phyloP scores from a whole-genome alignment of 2,329 filamentous ascomycete species.

The Ceratocystis ficicola region DNA sequence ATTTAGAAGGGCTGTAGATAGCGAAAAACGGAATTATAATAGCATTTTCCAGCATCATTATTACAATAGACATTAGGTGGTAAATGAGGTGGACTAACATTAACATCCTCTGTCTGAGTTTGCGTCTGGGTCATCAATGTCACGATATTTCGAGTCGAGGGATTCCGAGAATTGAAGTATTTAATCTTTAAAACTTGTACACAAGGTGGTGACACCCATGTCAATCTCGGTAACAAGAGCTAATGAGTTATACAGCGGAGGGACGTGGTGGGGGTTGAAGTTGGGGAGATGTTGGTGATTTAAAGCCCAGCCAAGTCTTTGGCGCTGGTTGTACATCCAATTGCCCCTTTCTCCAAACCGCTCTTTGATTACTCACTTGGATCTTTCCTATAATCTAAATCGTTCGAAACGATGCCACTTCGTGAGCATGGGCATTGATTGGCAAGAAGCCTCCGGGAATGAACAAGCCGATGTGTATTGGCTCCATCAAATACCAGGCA shows the following conservation, averaged over 20 bases:
- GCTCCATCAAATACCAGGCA: no score
- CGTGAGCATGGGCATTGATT: no score
- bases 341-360: background rate
- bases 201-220: constrained; percentile 3
- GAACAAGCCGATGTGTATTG: no score
- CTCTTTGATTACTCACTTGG: background rate
- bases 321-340: background rate
- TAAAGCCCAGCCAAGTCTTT: background rate
- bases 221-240: background rate
- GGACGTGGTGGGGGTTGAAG: background rate
- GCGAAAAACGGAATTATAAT: background rate
- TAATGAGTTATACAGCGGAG: background rate
- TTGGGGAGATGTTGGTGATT: background rate
- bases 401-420: background rate
- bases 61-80: background rate
- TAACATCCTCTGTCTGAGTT: no score
- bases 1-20: constrained; percentile 23
- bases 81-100: background rate
- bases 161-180: constrained; percentile 17
- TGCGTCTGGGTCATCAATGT: no score
- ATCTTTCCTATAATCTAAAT: background rate
- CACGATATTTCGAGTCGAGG: no score
- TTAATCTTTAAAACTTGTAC: constrained; percentile 21
- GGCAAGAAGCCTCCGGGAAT: no score
- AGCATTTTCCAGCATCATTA: background rate